phyloP scores from a whole-genome alignment of 2,329 filamentous ascomycete genomes.

The Colletotrichum acutatum region DNA sequence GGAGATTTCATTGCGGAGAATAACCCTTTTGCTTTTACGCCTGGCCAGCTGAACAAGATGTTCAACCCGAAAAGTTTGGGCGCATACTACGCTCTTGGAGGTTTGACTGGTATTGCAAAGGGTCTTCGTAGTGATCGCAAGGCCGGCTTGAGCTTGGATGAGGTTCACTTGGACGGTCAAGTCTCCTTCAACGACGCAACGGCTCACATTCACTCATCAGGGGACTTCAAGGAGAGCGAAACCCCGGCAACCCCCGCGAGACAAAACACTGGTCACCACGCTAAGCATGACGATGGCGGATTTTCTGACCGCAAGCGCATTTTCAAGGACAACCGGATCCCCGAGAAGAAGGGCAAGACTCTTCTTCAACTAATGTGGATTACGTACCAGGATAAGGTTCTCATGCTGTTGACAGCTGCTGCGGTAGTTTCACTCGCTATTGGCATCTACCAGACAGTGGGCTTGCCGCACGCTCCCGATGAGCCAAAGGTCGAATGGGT shows the following conservation, averaged over 20 bases:
- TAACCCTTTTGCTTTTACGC: conserved; percentile 87
- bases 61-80: conserved; percentile 88
- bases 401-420: conserved; percentile 77
- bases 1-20: conserved; percentile 79
- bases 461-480: conserved; percentile 60
- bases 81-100: conserved; percentile 85
- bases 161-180: conserved; percentile 71
- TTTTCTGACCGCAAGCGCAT: conserved; percentile 76
- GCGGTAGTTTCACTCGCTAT: conserved; percentile 79
- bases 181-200: conserved; percentile 80
- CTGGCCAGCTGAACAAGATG: conserved; percentile 86
- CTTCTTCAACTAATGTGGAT: conserved; percentile 82
- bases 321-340: conserved; percentile 77
- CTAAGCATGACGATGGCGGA: conserved; percentile 41
- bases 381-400: conserved; percentile 85
- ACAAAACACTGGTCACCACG: not conserved
- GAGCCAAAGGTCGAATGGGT: conserved; percentile 66
- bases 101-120: conserved; percentile 80
- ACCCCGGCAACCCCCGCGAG: not conserved
- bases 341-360: conserved; percentile 79
- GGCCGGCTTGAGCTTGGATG: conserved; percentile 81
- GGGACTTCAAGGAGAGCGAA: conserved; percentile 30
- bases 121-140: conserved; percentile 79
- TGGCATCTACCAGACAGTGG: conserved; percentile 81
- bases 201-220: conserved; percentile 34